Base-by-base conservation (phyloP, 2,329 filamentous ascomycete genomes). In the Pestalotiopsis sp. region DNA sequence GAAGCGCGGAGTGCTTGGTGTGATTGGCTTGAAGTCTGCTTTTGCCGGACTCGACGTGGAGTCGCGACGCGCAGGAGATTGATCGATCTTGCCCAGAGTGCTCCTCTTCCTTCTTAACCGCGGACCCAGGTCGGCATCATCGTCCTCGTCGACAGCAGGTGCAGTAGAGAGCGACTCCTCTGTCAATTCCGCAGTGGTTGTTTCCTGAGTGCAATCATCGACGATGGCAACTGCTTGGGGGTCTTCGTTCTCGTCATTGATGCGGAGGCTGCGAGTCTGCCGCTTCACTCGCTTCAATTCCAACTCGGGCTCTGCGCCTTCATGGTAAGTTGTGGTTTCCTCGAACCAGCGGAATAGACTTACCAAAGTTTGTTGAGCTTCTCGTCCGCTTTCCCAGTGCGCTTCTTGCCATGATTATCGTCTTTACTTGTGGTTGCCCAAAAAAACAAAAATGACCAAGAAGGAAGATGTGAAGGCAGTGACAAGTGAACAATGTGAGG, bases 1-100 rank as follows among this genome's bases (percentile, higher is more conserved):
- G 77, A 94, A 92, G 73, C 93, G 87, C 31, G 93, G 91, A 12
- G 93, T 95, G 25, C 89, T 89, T 1, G 93, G 93, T 2, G 91
- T 92, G 65, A 90, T 84, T 14, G 89, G 88, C 61, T 81, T 87
- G 76, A 84, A 79, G 66, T 69, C 69, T 25, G 27, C 31, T 45
- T 60, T 38, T 5, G 23, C 12, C 17, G 38, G 31, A 45, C 31
- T 65, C 41, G 41, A 39, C 23, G 9, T 9, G 20, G 45, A 36
- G 20, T 20, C 25, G 20, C 41, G 25, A 17, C 11, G 38, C 4
- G 20, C n/a, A 56, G 17, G 4, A 31, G 27, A 39, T 25, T 39
- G 27, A 13, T 38, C 11, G 38, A 5, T 41, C 7, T 31, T 45
- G 39, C 61, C 61, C 38, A 23, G 20, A 17, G 20, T 64, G 9